These are phyloP conservation scores for Fusarium paranaense DNA, from an alignment of 2,329 filamentous ascomycete species.

Conservation along the genomic window DNA sequence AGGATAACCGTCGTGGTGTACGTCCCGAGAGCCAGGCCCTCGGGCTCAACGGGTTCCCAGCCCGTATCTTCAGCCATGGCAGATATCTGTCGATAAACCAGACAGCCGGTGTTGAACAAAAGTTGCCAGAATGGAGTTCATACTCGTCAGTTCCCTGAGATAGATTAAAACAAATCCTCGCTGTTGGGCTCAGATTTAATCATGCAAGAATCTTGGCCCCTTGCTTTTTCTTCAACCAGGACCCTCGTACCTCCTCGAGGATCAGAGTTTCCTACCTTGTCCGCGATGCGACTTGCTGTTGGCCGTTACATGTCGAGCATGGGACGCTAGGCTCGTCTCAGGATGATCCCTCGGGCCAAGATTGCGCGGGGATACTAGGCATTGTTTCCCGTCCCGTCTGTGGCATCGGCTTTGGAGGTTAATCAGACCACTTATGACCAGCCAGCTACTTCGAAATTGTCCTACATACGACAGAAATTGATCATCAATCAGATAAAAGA, in stretches of 20 bases:
- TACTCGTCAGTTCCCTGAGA: background rate
- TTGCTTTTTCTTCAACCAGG: background rate
- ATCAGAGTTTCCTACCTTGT: background rate
- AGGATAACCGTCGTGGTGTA: background rate
- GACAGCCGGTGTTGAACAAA: background rate
- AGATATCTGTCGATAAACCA: background rate
- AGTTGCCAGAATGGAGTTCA: background rate
- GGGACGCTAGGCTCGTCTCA: background rate
- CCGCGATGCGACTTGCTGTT: background rate
- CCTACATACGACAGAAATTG: too few species aligned
- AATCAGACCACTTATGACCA: background rate
- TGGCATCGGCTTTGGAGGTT: background rate
- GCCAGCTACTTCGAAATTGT: rapidly evolving
- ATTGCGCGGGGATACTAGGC: background rate
- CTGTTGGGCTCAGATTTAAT: background rate
- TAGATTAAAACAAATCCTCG: background rate
- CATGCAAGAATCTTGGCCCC: background rate
- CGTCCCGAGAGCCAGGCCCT: background rate
- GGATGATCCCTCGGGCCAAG: background rate
- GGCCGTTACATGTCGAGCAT: background rate
- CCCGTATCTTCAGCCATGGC: background rate
- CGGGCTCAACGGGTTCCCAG: background rate
- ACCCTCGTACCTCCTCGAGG: background rate
- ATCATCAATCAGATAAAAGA: background rate
- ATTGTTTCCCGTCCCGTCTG: background rate